These are phyloP conservation scores for Fusarium kyushuense DNA, from an alignment of 2,329 filamentous ascomycete species.

Conservation along the genomic window DNA sequence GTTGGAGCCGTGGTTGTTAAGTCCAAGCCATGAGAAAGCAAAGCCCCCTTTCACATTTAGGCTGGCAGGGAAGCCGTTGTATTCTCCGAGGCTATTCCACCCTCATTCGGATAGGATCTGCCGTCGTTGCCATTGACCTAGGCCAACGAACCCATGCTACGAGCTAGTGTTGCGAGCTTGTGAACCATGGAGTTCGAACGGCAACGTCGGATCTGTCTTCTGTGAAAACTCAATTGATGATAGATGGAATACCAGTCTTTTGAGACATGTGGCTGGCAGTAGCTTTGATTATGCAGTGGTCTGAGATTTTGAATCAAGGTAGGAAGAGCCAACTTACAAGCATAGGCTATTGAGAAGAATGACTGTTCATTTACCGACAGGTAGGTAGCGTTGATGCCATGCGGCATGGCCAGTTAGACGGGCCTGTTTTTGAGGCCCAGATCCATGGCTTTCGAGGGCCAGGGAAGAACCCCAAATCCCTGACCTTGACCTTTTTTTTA, in stretches of 20 bases:
- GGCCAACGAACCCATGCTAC: conserved; percentile 16
- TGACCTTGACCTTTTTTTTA: conserved; percentile 17
- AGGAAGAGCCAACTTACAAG: conserved; percentile 1
- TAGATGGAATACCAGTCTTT: background rate
- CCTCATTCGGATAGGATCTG: conserved; percentile 42
- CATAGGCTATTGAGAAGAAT: conserved; percentile 11
- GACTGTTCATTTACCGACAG: conserved; percentile 42
- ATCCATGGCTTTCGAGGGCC: conserved; percentile 23
- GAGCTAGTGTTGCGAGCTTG: conserved; percentile 17
- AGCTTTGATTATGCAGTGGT: conserved; percentile 3
- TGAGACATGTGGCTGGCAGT: background rate
- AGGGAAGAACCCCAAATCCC: conserved; percentile 19
- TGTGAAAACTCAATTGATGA: background rate
- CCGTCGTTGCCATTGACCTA: conserved; percentile 18
- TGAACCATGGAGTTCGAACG: conserved; percentile 13
- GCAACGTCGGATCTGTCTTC: conserved; percentile 2
- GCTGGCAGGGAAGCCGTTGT: conserved; percentile 40
- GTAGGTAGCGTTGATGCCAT: conserved; percentile 40
- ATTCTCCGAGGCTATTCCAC: conserved; percentile 25
- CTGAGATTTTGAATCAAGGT: background rate
- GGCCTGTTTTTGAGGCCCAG: conserved; percentile 25
- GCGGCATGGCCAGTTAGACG: conserved; percentile 22
- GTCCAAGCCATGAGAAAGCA: conserved; percentile 25
- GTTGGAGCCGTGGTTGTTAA: conserved; percentile 15
- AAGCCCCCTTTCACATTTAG: conserved; percentile 38